Conservation (phyloP, 2,329 filamentous ascomycete genomes). For the Orbilia brochopaga region DNA sequence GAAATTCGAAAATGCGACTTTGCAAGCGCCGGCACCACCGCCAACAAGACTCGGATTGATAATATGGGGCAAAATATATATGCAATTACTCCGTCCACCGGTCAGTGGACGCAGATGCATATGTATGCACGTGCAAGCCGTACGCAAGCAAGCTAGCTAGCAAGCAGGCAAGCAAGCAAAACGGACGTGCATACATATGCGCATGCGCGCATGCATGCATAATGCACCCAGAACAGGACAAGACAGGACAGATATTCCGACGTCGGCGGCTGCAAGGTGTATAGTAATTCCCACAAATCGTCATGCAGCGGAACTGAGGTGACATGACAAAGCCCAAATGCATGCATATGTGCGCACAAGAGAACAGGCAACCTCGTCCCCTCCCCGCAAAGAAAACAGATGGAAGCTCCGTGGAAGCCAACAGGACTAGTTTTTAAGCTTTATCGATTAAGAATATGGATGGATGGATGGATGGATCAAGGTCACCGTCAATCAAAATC, state of each 20-base stretch:
- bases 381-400: slow-evolving; percentile 1
- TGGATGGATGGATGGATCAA: background rate
- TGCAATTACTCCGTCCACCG: background rate
- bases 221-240: background rate
- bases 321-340: too few relatives aligned
- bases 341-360: background rate
- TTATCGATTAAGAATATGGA: slow-evolving; percentile 10
- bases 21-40: too few relatives aligned
- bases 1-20: too few relatives aligned
- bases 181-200: background rate
- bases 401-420: background rate
- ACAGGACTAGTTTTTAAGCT: background rate
- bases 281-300: background rate
- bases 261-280: slow-evolving; percentile 1
- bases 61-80: background rate
- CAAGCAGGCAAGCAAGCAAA: too few relatives aligned
- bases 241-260: background rate
- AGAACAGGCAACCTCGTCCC: background rate
- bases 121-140: background rate
- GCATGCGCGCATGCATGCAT: background rate
- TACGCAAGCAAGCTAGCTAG: too few relatives aligned
- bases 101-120: background rate
- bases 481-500: background rate
- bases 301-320: background rate
- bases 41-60: background rate